These are phyloP conservation scores for Oryza brachyantha DNA, from an alignment of 176 grass and related monocot genomes.

Conservation along the genomic window DNA sequence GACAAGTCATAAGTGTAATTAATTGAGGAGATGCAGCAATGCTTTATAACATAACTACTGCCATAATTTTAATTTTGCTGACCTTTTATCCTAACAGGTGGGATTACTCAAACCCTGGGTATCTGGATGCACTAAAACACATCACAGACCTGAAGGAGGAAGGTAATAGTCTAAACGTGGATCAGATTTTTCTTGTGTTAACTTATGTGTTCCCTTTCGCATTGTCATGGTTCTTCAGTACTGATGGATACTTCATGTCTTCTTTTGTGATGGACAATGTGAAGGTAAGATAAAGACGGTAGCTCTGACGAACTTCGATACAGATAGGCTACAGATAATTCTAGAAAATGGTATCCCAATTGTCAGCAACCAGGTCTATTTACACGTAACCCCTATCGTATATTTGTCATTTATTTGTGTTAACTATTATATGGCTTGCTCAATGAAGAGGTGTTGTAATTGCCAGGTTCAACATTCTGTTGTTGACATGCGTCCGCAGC, in stretches of 20 bases:
- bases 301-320: constrained; percentile 78
- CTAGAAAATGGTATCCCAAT: constrained; percentile 90
- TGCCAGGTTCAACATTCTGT: constrained; percentile 93
- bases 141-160: constrained; percentile 92
- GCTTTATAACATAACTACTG: not conserved
- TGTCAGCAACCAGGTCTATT: constrained; percentile 87
- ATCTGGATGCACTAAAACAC: constrained; percentile 92
- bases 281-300: constrained; percentile 82
- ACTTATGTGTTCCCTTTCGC: not conserved
- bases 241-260: not conserved
- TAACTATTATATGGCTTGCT: not conserved
- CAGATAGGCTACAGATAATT: constrained; percentile 74
- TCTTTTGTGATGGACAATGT: constrained; percentile 22
- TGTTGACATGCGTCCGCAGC: constrained; percentile 87
- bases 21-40: not conserved
- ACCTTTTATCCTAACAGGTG: constrained; percentile 49
- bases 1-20: too few species aligned
- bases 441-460: not conserved
- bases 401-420: not conserved
- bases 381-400: not conserved
- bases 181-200: not conserved
- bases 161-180: constrained; percentile 42
- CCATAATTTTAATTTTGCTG: not conserved
- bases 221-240: not conserved
- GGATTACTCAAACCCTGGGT: constrained; percentile 94